Evolutionary conservation across 176 grass and related monocot genomes (phyloP), one percentile per base, ranked within the genome.

Genomic region (Hordeum marinum): DNA sequence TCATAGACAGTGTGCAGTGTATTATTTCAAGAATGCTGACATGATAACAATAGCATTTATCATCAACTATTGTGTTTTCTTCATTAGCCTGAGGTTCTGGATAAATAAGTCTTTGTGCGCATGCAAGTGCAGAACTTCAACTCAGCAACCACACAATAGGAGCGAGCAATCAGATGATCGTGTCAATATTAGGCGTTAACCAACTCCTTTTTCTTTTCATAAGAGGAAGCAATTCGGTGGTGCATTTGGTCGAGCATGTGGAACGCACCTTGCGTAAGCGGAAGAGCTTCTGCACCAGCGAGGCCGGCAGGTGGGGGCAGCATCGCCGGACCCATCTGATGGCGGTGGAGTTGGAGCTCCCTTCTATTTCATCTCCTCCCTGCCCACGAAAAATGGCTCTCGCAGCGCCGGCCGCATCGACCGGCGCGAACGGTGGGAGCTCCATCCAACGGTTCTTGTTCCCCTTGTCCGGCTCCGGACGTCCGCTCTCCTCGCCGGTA

Each of bases 231-330:
- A 60, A 45, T 24, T 6, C 54, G 31, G 7, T 32, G 63, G 63
- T 68, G 45, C 83, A 91, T 84, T 94, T 81, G 68, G 20, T 85
- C 88, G 81, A 94, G 67, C 69, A 80, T 1, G 35, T 68, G 52
- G 68, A 34, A 65, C 8, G 31, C 63, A 98, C 95, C 91, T 98
- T 89, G 52, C 93, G 94, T n/a, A 87, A 72, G 24, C 95, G 92
- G 77, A 98, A 98, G 35, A 95, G 87, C 77, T 95, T 98, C 29
- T 95, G 95, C 41, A 98, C 77, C 3, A 98, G 85, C 17, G 91
- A 89, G 23, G 85, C 74, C 9, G 95, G 95, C 23, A 98, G 46
- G 42, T 93, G 24, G 2, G 93, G 93, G 83, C 93, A 95, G 87
- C 93, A 98, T 14, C 91, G 95, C 9, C 91, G 89, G 13, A 95